Evolutionary conservation across 192 early-diverging fungal species (phyloP), one percentile per base, ranked within the genome.

Genomic region (Gonapodya prolifera): DNA sequence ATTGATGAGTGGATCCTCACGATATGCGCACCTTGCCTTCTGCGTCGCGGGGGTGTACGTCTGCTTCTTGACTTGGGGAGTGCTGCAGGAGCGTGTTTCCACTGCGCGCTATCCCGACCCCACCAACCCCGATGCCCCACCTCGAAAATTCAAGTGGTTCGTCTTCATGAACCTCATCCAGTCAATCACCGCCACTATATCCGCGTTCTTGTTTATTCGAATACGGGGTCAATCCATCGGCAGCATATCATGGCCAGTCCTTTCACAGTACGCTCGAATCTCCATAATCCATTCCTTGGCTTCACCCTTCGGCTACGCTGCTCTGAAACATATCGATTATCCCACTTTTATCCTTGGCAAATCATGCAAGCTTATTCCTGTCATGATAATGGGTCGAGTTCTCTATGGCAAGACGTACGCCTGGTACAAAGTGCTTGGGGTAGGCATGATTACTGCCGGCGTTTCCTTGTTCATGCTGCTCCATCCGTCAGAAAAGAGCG

Each of bases 301-400:
- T 2, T 91, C 94, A 1, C 94, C 92, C 1, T 98, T 99, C 81
- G 96, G 95, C 1, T 99, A 97, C 86, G 93, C 91, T 33, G 87
- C 95, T 35, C 84, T 99, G 61, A 89, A 91, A 36, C 93, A 97
- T 81, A 94, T 99, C 77, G 95, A 99, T 84, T 99, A 97, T 82
- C 96, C 95, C 33, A 98, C 97, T 8, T 90, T 97, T 89, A 96
- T 98, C 45, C 84, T 99, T 32, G 95, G 95, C 35, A 97, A 97
- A 81, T 95, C 95, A 32, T 96, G 95, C 85, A 98, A 98, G 79
- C 89, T 99, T 75, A 89, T 99, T 28, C 97, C 97, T 1, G 95
- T 99, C 18, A 88, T 99, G 85, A 73, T 95, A 69, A 99, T 99
- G 97, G 95, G 94, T 83, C 91, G 94, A 75, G 69, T 99, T 32